These are phyloP conservation scores for Helianthus tuberosus DNA, from an alignment of 129 eudicot species.

Conservation along the genomic window DNA sequence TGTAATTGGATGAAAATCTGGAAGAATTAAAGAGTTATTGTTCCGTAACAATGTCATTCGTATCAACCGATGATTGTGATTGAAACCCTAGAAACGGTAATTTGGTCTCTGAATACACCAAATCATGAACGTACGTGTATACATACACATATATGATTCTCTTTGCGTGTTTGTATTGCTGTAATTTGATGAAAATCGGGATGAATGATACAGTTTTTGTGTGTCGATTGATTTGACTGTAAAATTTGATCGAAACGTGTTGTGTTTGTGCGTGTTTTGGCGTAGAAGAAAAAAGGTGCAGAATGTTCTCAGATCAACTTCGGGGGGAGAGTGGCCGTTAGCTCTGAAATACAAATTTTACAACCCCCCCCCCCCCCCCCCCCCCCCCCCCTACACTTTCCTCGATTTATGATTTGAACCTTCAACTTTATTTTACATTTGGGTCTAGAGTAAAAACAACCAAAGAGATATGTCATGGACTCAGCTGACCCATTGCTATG, in stretches of 20 bases:
- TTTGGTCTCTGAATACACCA: conserved; percentile 20
- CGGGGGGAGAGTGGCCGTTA: too few species aligned
- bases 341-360: too few species aligned
- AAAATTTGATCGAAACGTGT: neutral
- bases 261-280: neutral
- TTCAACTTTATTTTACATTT: too few species aligned
- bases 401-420: too few species aligned
- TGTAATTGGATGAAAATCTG: too few species aligned
- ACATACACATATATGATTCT: conserved; percentile 8
- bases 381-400: too few species aligned
- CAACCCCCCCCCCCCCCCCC: too few species aligned
- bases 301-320: conserved; percentile 35
- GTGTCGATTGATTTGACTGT: neutral
- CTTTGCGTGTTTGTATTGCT: neutral
- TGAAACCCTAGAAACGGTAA: conserved; percentile 34
- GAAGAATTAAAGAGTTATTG: too few species aligned
- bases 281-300: conserved; percentile 19
- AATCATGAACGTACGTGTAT: conserved; percentile 21
- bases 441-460: too few species aligned
- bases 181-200: conserved; percentile 11
- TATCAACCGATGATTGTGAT: neutral
- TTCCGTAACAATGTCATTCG: too few species aligned
- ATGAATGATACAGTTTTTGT: conserved; percentile 18
- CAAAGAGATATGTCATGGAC: too few species aligned
- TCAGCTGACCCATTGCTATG: too few species aligned